Conservation (phyloP, 805 yeast species). For the Ogataea pilisensis region DNA sequence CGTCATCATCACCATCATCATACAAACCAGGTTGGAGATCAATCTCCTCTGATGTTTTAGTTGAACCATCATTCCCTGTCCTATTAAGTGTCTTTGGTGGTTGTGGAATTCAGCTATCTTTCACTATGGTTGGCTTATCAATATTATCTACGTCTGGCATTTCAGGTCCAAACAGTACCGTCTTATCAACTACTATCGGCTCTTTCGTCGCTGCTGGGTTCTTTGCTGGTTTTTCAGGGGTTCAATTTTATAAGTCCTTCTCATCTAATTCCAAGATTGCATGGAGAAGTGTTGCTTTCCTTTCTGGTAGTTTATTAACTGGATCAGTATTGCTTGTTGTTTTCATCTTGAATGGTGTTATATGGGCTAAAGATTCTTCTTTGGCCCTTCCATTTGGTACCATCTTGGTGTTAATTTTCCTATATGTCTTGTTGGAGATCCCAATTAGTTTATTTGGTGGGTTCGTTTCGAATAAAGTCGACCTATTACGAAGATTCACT, state of each 20-base stretch:
- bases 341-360: conserved; percentile 57
- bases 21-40: conserved; percentile 45
- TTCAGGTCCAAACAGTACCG: conserved; percentile 60
- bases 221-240: conserved; percentile 69
- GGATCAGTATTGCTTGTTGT: conserved; percentile 45
- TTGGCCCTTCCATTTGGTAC: conserved; percentile 78
- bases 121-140: conserved; percentile 61
- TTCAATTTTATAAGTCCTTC: conserved; percentile 56
- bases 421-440: conserved; percentile 63
- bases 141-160: conserved; percentile 53
- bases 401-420: conserved; percentile 50
- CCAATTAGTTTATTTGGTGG: conserved; percentile 81
- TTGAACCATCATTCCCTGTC: conserved; percentile 45
- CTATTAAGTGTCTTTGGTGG: conserved; percentile 57
- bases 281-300: conserved; percentile 37
- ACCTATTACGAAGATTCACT: conserved; percentile 17
- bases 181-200: conserved; percentile 54
- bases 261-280: conserved; percentile 37
- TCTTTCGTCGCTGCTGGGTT: conserved; percentile 68
- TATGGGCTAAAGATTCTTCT: conserved; percentile 75
- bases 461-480: conserved; percentile 29
- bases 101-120: conserved; percentile 69
- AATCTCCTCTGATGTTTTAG: conserved; percentile 49
- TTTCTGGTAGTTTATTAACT: conserved; percentile 48
- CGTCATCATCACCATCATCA: neutral